phyloP scores from a whole-genome alignment of 371 early-diverging fungal genomes.

The Mortierella polycephala region DNA sequence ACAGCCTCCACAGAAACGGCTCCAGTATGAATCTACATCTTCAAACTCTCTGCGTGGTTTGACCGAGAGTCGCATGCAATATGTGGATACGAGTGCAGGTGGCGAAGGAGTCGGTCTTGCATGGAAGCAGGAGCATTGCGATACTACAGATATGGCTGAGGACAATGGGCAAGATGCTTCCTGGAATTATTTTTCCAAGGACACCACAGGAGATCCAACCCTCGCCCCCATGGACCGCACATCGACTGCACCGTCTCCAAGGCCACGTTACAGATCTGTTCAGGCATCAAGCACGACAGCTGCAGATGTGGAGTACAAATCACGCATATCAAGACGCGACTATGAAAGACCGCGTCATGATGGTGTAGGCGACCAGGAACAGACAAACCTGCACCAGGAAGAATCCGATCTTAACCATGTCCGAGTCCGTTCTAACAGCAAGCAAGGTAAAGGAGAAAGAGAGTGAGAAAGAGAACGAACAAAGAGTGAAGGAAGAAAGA shows the following conservation, averaged over 20 bases:
- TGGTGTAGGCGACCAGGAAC: too few species aligned
- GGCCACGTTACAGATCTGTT: too few species aligned
- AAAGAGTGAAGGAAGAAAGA: slow-evolving; percentile 1
- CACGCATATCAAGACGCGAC: background rate
- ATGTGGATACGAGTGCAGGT: background rate
- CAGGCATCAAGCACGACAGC: too few species aligned
- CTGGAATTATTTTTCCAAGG: too few species aligned
- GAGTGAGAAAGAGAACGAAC: background rate
- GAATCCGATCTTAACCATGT: background rate
- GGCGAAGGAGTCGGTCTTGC: background rate
- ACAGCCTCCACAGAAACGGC: background rate
- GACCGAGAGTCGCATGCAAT: slow-evolving; percentile 3
- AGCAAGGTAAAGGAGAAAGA: slow-evolving; percentile 8
- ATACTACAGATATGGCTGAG: too few species aligned
- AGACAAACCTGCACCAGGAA: background rate
- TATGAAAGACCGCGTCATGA: background rate
- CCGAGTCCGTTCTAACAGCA: background rate
- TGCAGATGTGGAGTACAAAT: too few species aligned
- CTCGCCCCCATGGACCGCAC: too few species aligned
- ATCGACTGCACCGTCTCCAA: too few species aligned
- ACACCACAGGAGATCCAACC: too few species aligned
- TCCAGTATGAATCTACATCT: slow-evolving; percentile 1
- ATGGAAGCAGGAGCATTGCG: too few species aligned
- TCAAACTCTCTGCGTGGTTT: slow-evolving; percentile 2
- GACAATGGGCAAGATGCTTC: too few species aligned